Base-by-base conservation (phyloP, 2,329 filamentous ascomycete species). In the Verticillium dahliae region DNA sequence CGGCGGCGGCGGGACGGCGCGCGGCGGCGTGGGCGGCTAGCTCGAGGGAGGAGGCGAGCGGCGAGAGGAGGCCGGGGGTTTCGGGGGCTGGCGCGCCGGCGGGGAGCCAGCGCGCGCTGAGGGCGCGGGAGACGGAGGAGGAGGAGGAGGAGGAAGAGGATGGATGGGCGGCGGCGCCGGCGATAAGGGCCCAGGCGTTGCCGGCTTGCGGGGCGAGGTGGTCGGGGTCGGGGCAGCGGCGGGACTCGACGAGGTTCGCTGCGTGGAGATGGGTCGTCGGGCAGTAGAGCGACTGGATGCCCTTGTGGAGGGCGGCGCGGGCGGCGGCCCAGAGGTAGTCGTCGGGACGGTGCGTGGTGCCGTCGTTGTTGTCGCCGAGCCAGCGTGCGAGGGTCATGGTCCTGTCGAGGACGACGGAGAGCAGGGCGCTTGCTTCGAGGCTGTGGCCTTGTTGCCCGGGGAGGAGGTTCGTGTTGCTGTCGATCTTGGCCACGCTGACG, bases 361-460 rank as follows among this genome's bases (percentile, higher is more conserved):
- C 27, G 27, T 31, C 27, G 27, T 68, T 60, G 56, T 80, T 76
- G 33, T 74, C 74, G 45, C 13, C 9, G 14, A 81, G 69, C 61
- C 76, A 81, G 7, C 68, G 66, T 3, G 80, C 80, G 1, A 86
- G 77, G 9, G 71, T 68, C 58, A 80, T 74, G 10, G 76, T 80
- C 52, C 80, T 79, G 15, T 76, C 75, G 50, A 86, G 72, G 0
- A 80, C 82, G 61, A 81, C 74, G 62, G 81, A 80, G n/a, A 84
- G 67, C 14, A 84, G 81, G 62, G 81, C 78, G 64, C 79, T 81
- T 3, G 79, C 80, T 69, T 83, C 80, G 15, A 76, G 76, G 63
- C 81, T 83, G 63, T 82, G 80, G 60, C 78, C 80, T 14, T 76
- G 77, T 67, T 81, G 79, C 22, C 77, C 76, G 67, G 77, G 80